Evolutionary conservation across 2,329 filamentous ascomycete species (phyloP), one percentile per base, ranked within the genome.

Genomic region (Penicillium sp.): DNA sequence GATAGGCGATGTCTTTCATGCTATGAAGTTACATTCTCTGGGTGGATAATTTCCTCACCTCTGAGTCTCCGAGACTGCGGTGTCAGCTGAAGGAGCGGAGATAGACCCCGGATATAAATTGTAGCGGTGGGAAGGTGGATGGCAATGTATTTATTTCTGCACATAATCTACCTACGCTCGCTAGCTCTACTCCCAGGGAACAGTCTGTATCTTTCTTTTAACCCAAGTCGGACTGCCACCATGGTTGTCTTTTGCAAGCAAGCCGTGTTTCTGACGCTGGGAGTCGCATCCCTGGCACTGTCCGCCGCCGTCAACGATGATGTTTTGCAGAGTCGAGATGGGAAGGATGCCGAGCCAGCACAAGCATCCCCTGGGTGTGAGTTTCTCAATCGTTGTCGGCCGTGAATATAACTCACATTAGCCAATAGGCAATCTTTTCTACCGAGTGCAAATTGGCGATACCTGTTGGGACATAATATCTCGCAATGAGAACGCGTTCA

Each of bases 381-480:
- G 51, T 48, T 4, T 11, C 14, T 11, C 33, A 16, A 11, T 6
- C 18, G 10, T 14, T 38, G 31, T 20, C 30, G 45, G 43, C 28
- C 33, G 1, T 40, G 2, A 20, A 18, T 22, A 35, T 6, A 41
- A 14, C 6, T 35, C 7, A 8, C 14, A 9, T 31, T 4, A 36
- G 1, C 16, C 25, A 20, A 5, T 9, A 63, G 61, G 61, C 42
- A 55, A 46, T 31, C 31, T 53, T 10, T 55, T 44, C 18, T 59
- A 62, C 43, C 53, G 44, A 11, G 44, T 63, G 3, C 51, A 50
- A 28, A 9, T 24, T 9, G 61, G 61, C 13, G 61, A 63, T 44
- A 63, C 61, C 16, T 63, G 61, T 47, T 63, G 57, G 59, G 58
- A 62, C 24, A 62, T 63, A 13, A 54, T 62, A 25, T n/a, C 31